phyloP scores from a whole-genome alignment of 805 yeast genomes.

The Yamadazyma sp. region DNA sequence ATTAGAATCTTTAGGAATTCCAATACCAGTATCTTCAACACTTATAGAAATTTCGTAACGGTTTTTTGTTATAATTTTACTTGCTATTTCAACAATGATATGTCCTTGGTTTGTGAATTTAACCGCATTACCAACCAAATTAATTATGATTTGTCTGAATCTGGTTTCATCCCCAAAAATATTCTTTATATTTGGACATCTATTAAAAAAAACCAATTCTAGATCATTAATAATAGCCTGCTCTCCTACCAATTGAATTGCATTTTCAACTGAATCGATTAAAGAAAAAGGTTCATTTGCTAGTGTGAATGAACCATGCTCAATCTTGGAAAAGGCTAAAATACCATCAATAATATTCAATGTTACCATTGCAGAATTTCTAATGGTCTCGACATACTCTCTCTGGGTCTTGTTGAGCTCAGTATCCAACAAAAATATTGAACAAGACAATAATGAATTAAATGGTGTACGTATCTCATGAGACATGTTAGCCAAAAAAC shows the following conservation, averaged over 20 bases:
- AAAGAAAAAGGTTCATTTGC: conserved; percentile 43
- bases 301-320: conserved; percentile 50
- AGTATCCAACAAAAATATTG: conserved; percentile 49
- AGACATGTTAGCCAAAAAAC: conserved; percentile 53
- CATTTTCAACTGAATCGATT: conserved; percentile 44
- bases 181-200: conserved; percentile 34
- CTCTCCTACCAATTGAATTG: conserved; percentile 47
- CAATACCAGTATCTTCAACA: conserved; percentile 53
- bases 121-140: conserved; percentile 52
- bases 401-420: conserved; percentile 40
- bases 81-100: conserved; percentile 34
- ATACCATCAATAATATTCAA: conserved; percentile 53
- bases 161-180: conserved; percentile 50
- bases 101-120: conserved; percentile 47
- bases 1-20: conserved; percentile 45
- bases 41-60: conserved; percentile 37
- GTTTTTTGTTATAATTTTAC: conserved; percentile 22
- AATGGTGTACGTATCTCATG: conserved; percentile 58
- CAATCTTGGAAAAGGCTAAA: conserved; percentile 52
- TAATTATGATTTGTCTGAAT: conserved; percentile 49
- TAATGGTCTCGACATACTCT: conserved; percentile 52
- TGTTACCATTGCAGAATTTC: conserved; percentile 49
- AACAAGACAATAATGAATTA: conserved; percentile 48
- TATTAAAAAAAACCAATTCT: conserved; percentile 44
- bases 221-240: conserved; percentile 43